Evolutionary conservation across 371 early-diverging fungal genomes (phyloP).

Genomic region (Mucor mucedo): DNA sequence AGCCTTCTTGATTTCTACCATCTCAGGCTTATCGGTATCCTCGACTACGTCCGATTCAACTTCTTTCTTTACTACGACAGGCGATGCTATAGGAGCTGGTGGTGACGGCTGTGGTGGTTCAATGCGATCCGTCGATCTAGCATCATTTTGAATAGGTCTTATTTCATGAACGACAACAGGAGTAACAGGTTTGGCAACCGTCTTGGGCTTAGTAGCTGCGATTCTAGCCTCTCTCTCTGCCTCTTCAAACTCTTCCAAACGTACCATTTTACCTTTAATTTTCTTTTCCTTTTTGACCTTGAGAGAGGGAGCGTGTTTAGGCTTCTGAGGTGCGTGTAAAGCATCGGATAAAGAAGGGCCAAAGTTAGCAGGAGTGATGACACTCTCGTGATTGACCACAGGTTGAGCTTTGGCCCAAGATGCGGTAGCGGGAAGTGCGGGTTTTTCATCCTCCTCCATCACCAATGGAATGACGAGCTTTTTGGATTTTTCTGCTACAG

Average conservation of each 20-base stretch:
- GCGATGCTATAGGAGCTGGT: not conserved
- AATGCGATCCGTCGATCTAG: not conserved
- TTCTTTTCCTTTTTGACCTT: constrained; percentile 52
- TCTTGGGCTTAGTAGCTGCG: constrained; percentile 18
- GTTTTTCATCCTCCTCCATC: constrained; percentile 43
- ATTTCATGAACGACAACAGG: not conserved
- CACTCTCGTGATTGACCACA: constrained; percentile 36
- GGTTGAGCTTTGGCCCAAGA: constrained; percentile 62
- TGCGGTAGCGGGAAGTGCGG: constrained; percentile 67
- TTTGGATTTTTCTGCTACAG: constrained; percentile 6
- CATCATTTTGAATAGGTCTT: not conserved
- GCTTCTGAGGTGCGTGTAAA: constrained; percentile 48
- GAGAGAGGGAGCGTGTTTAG: constrained; percentile 40
- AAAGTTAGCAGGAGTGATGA: constrained; percentile 48
- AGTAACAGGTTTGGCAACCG: constrained; percentile 5
- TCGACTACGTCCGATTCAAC: not conserved
- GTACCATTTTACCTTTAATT: constrained; percentile 47
- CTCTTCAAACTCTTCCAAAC: constrained; percentile 51
- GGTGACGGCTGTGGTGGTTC: not conserved
- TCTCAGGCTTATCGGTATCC: constrained; percentile 8
- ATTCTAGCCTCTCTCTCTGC: constrained; percentile 34
- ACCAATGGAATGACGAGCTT: constrained; percentile 6
- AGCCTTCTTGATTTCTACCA: constrained; percentile 2
- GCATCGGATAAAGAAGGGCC: constrained; percentile 56
- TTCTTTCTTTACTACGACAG: not conserved